Evolutionary conservation across 202 grass and related monocot genomes (phyloP).

Genomic region (Schoenoplectus triqueter): DNA sequence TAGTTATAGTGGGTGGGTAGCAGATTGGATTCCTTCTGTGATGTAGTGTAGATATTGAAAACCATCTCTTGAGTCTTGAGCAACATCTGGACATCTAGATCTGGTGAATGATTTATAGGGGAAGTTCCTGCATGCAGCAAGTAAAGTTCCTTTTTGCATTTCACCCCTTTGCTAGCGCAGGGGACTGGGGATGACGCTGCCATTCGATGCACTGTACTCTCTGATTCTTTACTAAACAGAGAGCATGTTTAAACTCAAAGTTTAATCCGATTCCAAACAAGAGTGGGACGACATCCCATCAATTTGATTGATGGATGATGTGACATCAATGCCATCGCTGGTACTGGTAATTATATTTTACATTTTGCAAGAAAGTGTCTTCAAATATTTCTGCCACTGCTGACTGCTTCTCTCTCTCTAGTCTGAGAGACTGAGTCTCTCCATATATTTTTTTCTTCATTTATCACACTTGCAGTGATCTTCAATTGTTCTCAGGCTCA

Average conservation of each 20-base stretch:
- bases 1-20: too few relatives aligned
- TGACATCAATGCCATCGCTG: conserved; percentile 43
- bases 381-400: background rate
- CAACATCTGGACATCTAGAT: background rate
- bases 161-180: background rate
- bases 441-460: background rate
- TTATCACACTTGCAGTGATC: conserved; percentile 16
- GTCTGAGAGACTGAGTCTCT: background rate
- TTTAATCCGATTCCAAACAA: conserved; percentile 23
- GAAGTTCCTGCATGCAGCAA: background rate
- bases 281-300: conserved; percentile 42
- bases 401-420: background rate
- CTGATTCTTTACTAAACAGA: background rate
- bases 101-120: background rate
- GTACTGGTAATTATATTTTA: background rate
- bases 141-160: too few relatives aligned
- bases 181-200: background rate
- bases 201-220: background rate
- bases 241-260: background rate
- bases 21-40: too few relatives aligned
- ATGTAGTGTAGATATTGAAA: too few relatives aligned
- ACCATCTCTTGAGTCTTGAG: too few relatives aligned
- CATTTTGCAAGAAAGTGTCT: background rate
- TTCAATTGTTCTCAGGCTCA: conserved; percentile 25
- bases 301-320: conserved; percentile 40